Evolutionary conservation across 345 rosid genomes (phyloP).

Genomic region (Citrus sp.): DNA sequence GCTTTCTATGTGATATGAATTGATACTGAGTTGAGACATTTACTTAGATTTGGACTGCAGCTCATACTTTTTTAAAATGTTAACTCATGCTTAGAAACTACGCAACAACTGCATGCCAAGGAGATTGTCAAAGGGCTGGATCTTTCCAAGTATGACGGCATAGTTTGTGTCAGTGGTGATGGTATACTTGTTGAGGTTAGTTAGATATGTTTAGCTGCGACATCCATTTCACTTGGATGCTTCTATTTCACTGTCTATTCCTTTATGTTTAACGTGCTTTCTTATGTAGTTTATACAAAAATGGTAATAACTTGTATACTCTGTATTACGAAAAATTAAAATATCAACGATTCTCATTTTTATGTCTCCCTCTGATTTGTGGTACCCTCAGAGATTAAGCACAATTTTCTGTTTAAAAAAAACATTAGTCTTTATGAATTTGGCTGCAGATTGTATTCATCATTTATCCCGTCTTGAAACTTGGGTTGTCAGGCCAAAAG

Average conservation of each 20-base stretch:
- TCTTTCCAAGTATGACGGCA: slow-evolving; percentile 65
- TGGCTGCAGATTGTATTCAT: neutral
- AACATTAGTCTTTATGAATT: neutral
- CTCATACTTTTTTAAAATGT: neutral
- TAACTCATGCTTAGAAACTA: slow-evolving; percentile 53
- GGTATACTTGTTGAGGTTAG: slow-evolving; percentile 94
- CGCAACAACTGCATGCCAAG: slow-evolving; percentile 75
- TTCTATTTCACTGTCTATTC: neutral
- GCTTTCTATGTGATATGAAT: neutral
- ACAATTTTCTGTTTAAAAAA: neutral
- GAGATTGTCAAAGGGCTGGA: slow-evolving; percentile 58
- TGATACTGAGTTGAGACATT: neutral
- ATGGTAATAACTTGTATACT: neutral
- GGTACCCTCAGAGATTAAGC: neutral
- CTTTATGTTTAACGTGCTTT: neutral
- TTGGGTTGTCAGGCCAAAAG: neutral
- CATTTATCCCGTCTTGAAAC: neutral
- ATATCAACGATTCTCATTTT: neutral
- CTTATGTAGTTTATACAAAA: neutral
- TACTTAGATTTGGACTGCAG: neutral
- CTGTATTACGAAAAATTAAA: neutral
- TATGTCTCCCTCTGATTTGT: neutral
- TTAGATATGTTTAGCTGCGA: slow-evolving; percentile 15
- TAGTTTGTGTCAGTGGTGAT: slow-evolving; percentile 96
- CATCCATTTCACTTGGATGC: neutral